These are phyloP conservation scores for Rhizophora mangle DNA, from an alignment of 345 rosid species.

Conservation along the genomic window DNA sequence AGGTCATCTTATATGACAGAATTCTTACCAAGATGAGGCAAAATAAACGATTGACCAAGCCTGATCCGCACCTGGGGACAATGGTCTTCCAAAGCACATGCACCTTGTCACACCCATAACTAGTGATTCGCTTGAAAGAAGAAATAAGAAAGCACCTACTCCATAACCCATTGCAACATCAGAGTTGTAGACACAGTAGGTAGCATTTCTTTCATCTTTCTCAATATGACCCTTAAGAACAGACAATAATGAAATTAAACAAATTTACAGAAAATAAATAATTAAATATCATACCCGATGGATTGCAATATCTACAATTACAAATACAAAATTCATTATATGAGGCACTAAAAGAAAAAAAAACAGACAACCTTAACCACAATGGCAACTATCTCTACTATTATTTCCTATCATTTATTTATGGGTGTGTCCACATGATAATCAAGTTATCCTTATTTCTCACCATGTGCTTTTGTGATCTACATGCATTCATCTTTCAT, in stretches of 20 bases:
- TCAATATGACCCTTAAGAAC: constrained; percentile 53
- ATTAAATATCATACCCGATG: background rate
- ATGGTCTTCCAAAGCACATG: constrained; percentile 93
- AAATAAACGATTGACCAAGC: constrained; percentile 96
- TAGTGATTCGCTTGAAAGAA: constrained; percentile 79
- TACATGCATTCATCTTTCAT: too few species aligned
- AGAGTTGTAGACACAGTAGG: constrained; percentile 76
- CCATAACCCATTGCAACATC: constrained; percentile 97
- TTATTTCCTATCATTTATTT: too few species aligned
- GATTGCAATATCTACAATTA: background rate
- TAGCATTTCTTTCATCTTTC: constrained; percentile 46
- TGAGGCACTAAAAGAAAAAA: too few species aligned
- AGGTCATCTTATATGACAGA: background rate
- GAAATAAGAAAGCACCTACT: constrained; percentile 88
- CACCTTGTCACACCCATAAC: constrained; percentile 91
- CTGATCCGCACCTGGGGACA: constrained; percentile 73
- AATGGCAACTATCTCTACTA: too few species aligned
- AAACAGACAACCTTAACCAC: too few species aligned
- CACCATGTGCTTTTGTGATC: too few species aligned
- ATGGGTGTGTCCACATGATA: too few species aligned
- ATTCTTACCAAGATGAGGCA: constrained; percentile 73
- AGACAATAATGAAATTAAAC: constrained; percentile 2
- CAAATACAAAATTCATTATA: too few species aligned
- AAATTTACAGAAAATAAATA: background rate
- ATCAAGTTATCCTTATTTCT: too few species aligned